Evolutionary conservation across 2,329 filamentous ascomycete genomes (phyloP).

Genomic region (Sclerotinia nivalis): DNA sequence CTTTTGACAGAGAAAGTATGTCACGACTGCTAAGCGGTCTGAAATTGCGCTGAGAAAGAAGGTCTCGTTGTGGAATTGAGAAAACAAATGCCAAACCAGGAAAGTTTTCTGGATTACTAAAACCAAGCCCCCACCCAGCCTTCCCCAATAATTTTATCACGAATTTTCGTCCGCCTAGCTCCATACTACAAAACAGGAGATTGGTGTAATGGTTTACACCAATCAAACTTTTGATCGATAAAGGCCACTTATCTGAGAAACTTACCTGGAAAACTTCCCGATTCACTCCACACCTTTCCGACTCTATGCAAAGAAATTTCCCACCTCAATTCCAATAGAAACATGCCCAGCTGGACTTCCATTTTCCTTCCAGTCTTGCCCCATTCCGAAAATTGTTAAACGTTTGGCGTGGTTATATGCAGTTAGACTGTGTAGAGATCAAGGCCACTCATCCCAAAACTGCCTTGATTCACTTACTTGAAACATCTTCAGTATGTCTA

Average conservation of each 20-base stretch:
- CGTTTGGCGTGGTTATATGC: too few species aligned
- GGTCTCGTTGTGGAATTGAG: not conserved
- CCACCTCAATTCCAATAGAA: not conserved
- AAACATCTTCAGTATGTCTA: not conserved
- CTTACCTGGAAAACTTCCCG: too few species aligned
- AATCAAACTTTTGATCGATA: too few species aligned
- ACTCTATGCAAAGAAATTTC: too few species aligned
- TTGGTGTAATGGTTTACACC: too few species aligned
- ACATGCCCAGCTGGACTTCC: not conserved
- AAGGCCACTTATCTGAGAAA: not conserved
- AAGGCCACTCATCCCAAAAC: accelerated
- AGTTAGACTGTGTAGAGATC: too few species aligned
- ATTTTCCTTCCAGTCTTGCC: not conserved
- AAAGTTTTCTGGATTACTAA: not conserved
- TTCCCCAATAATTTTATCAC: not conserved
- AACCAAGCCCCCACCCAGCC: not conserved
- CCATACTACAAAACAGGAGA: too few species aligned
- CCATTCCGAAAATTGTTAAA: not conserved
- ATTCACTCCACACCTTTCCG: not conserved
- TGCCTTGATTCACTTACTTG: not conserved
- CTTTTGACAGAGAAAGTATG: not conserved
- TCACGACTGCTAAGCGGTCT: not conserved
- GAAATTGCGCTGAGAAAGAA: not conserved
- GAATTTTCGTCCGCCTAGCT: too few species aligned
- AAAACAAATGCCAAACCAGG: not conserved